Base-by-base conservation (phyloP, 208 protist species). In the Porcisia hertigi region DNA sequence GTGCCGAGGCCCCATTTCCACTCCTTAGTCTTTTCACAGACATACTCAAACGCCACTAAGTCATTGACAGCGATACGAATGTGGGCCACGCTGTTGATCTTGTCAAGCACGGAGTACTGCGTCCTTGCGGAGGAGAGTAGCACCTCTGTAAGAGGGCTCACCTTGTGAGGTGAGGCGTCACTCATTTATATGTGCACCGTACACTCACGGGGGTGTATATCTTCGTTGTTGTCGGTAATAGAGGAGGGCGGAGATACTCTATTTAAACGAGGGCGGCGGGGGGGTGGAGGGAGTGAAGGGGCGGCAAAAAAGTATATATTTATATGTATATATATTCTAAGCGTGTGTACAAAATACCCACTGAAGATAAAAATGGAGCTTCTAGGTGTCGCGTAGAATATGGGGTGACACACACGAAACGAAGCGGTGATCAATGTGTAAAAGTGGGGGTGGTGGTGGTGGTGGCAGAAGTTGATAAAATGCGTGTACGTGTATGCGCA, bases 1-100 rank as follows among this genome's bases (percentile, higher is more conserved):
- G 86, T 88, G 54, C 81, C 86, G 25, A 91, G 75, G 18, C 86
- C 86, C 86, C 83, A 88, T 54, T 72, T 69, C 86, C 86, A 91
- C 7, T 36, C 72, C 34, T 76, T 39, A 8, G 76, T 72, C 20
- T 74, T 23, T 16, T 30, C 62, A 36, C 83, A 73, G 8, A 91
- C 80, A 49, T 86, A 91, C 75, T 91, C 86, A 45, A 79, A 91
- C 14, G 83, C 86, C 11, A 91, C 86, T 41, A 91, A 73, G 63
- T 88, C 81, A 65, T 91, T 80, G 70, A 86, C 83, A 20, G 59
- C 7, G 20, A 90, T 67, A 2, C 71, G 67, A 16, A 87, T 62
- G 64, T 77, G 64, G 11, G 69, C 69, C 36, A 76, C 67, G n/a
- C 66, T 74, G 53, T 54, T 57, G 30, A 80, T 75, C 34, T 69